Evolutionary conservation across 345 rosid genomes (phyloP), one percentile per base, ranked within the genome.

Genomic region (Xanthoceras sorbifolium): DNA sequence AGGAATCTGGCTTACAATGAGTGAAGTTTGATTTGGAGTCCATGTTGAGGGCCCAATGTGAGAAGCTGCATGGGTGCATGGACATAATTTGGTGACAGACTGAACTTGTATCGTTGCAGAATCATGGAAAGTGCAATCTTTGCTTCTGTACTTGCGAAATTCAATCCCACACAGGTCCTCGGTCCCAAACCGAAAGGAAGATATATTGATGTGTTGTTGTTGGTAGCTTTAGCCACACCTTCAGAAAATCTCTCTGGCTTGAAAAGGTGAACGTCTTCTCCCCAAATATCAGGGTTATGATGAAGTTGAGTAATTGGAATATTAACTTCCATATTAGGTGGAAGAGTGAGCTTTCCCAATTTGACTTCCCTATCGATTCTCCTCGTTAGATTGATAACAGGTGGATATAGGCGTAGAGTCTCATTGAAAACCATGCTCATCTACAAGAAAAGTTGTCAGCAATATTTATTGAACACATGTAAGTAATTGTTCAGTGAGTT

Each of bases 51-150:
- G 63, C 64, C 3, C 12, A 69, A 18, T 17, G 64, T 64, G 23
- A 85, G 55, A 26, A 38, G 3, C 34, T 12, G 48, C 5, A 26
- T 1, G 2, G 82, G 85, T 14, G 79, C 76, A 69, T 85, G 85
- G 32, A 80, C 79, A 64, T 80, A 87, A 10, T 29, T 38, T 9
- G 87, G 76, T 1, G 88, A 85, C n/a, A 85, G 71, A 11, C 59
- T 74, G 78, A 87, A 78, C 17, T 48, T 64, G 69, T 82, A 84
- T 3, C 62, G 73, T 12, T 82, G 82, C 4, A 85, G 83, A 25
- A 87, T 84, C 87, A 87, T 85, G 0, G 84, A 76, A 15, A 84
- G 77, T 2, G 80, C 78, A 52, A 80, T 73, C 80, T 85, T 85
- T 3, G 73, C 64, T 71, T 82, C 87, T 0, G 77, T 23, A 0